Conservation (phyloP, 257 asterid genomes). For the Nicotiana knightiana region DNA sequence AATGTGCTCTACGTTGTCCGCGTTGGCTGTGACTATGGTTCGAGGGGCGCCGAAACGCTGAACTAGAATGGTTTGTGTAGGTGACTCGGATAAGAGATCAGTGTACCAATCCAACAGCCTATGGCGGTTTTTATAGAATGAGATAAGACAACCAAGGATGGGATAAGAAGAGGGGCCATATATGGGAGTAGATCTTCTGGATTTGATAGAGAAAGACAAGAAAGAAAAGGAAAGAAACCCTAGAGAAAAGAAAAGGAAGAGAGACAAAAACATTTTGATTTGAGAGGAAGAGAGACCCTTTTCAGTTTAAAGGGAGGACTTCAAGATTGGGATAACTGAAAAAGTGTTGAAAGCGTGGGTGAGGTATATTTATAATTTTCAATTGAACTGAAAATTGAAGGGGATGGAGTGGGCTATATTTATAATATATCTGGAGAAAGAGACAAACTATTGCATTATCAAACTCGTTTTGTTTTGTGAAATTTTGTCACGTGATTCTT, state of each 20-base stretch:
- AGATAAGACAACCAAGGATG: not conserved
- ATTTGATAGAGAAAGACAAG: not conserved
- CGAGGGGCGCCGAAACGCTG: conserved; percentile 49
- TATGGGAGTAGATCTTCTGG: not conserved
- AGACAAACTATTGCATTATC: too few species aligned
- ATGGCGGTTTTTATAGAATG: conserved; percentile 3
- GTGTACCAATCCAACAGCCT: conserved; percentile 6
- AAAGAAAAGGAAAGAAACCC: not conserved
- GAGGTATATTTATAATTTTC: too few species aligned
- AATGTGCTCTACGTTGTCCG: conserved; percentile 45
- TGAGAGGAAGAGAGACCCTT: not conserved
- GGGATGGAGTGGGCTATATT: too few species aligned
- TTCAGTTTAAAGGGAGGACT: too few species aligned
- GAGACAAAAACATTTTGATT: not conserved
- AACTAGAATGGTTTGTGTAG: conserved; percentile 42
- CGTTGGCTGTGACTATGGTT: conserved; percentile 48
- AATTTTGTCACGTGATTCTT: too few species aligned
- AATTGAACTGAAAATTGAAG: too few species aligned
- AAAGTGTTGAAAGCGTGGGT: too few species aligned
- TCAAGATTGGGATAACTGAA: too few species aligned
- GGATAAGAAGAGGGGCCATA: not conserved
- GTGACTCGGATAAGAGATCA: not conserved
- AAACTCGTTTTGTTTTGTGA: too few species aligned
- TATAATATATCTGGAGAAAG: too few species aligned
- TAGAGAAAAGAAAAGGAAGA: not conserved